phyloP scores from a whole-genome alignment of 768 basidiomycete species.

The Panaeolus cyanescens region DNA sequence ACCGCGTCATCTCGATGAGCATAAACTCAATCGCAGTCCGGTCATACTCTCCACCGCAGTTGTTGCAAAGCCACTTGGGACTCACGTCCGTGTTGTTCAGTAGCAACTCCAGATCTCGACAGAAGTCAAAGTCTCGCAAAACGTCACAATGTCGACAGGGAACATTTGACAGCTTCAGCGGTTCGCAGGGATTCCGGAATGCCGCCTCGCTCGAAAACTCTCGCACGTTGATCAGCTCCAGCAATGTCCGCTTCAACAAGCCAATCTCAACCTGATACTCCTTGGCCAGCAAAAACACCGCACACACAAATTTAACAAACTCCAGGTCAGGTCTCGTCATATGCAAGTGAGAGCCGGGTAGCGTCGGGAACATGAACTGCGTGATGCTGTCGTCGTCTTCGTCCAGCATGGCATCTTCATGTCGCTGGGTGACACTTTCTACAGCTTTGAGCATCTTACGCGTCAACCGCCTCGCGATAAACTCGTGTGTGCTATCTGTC shows the following conservation, averaged over 20 bases:
- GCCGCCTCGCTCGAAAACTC: conserved; percentile 86
- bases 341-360: conserved; percentile 84
- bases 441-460: conserved; percentile 76
- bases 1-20: conserved; percentile 74
- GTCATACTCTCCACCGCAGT: conserved; percentile 87
- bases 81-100: conserved; percentile 52
- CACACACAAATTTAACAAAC: conserved; percentile 85
- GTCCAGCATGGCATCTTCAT: conserved; percentile 60
- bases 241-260: conserved; percentile 82
- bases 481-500: conserved; percentile 65
- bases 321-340: conserved; percentile 84
- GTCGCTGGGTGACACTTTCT: conserved; percentile 58
- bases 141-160: conserved; percentile 87
- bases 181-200: conserved; percentile 92
- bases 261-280: conserved; percentile 89
- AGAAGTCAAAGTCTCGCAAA: conserved; percentile 92
- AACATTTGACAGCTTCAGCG: conserved; percentile 81
- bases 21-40: conserved; percentile 84
- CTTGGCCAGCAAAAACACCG: conserved; percentile 74
- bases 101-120: conserved; percentile 84
- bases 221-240: conserved; percentile 84
- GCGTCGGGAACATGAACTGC: conserved; percentile 78
- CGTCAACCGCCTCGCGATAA: conserved; percentile 80
- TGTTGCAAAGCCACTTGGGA: conserved; percentile 68
- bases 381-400: conserved; percentile 47